phyloP scores from a whole-genome alignment of 2,329 filamentous ascomycete genomes.

The Diaporthe amygdali region DNA sequence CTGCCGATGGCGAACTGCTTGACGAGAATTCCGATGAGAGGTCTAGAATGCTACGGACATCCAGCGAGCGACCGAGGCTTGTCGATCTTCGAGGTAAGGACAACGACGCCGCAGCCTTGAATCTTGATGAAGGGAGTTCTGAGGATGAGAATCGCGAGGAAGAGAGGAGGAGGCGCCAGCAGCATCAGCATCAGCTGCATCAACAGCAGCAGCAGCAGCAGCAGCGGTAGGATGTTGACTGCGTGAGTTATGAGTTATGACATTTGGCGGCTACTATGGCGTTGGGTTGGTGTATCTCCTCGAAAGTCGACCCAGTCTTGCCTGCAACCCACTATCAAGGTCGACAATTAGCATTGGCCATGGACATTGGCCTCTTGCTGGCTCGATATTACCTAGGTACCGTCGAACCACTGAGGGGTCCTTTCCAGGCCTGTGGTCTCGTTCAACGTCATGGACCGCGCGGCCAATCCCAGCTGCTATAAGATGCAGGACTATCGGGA shows the following conservation, averaged over 20 bases:
- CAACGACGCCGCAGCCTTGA: constrained; percentile 31
- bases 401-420: neutral
- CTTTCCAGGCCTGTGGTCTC: neutral
- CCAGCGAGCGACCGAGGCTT: constrained; percentile 32
- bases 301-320: neutral
- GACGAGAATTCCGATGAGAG: constrained; percentile 61
- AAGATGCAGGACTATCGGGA: neutral
- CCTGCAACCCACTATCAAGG: neutral
- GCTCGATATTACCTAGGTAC: neutral
- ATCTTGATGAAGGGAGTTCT: constrained; percentile 26
- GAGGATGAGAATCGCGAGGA: constrained; percentile 14
- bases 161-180: constrained; percentile 18
- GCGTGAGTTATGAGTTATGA: neutral
- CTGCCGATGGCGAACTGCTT: constrained; percentile 72
- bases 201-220: neutral
- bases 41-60: constrained; percentile 61
- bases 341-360: neutral
- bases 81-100: constrained; percentile 27
- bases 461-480: neutral
- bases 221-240: constrained; percentile 6
- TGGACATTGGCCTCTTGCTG: neutral
- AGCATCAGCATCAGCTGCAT: constrained; percentile 4
- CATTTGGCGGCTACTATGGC: neutral
- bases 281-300: neutral
- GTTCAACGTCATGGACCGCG: neutral